phyloP scores from a whole-genome alignment of 331 rosid species.

The Pyracantha coccinea region DNA sequence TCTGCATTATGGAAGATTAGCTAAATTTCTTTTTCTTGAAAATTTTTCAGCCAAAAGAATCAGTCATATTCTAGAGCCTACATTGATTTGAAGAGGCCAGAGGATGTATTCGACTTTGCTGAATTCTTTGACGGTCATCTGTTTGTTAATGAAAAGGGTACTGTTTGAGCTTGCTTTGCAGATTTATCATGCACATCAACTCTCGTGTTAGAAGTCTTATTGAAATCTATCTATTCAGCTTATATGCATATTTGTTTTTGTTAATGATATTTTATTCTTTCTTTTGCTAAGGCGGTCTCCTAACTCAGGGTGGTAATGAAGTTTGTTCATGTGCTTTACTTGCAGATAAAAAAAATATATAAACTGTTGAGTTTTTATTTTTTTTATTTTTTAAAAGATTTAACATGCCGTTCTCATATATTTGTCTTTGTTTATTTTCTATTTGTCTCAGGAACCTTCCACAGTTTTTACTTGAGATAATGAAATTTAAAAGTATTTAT shows the following conservation, averaged over 20 bases:
- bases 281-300: background rate
- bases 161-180: background rate
- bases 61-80: slow-evolving; percentile 68
- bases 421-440: background rate
- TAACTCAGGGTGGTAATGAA: slow-evolving; percentile 1
- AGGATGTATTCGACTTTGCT: slow-evolving; percentile 75
- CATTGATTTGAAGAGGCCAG: slow-evolving; percentile 51
- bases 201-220: background rate
- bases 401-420: background rate
- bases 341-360: background rate
- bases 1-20: background rate
- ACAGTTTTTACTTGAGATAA: background rate
- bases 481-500: background rate
- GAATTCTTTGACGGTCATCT: slow-evolving; percentile 68
- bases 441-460: background rate
- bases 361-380: background rate
- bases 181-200: slow-evolving; percentile 8
- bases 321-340: background rate
- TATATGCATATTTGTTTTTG: background rate
- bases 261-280: background rate
- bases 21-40: slow-evolving; percentile 9
- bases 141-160: slow-evolving; percentile 87
- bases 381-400: background rate
- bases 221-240: background rate
- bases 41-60: slow-evolving; percentile 55